phyloP scores from a whole-genome alignment of 2,329 filamentous ascomycete species.

The Cryphonectria carpinicola region DNA sequence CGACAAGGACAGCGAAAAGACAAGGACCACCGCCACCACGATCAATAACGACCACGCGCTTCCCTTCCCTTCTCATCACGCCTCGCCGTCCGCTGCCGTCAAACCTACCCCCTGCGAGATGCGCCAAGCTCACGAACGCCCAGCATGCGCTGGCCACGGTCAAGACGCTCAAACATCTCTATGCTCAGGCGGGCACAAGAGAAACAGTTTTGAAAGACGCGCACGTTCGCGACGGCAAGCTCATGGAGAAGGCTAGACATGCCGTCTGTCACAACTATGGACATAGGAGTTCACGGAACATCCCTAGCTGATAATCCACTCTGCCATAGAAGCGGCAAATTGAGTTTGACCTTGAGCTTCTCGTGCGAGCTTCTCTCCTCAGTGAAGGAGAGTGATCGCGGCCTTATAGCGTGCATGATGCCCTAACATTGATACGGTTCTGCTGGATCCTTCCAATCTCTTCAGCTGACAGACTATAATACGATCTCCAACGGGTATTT shows the following conservation, averaged over 20 bases:
- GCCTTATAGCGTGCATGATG: neutral
- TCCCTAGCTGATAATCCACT: neutral
- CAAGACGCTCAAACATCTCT: neutral
- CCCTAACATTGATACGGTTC: too few relatives aligned
- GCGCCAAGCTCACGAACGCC: slow-evolving; percentile 14
- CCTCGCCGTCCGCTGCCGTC: neutral
- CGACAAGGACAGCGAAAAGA: slow-evolving; percentile 1
- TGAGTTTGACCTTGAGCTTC: neutral
- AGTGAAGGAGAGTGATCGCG: neutral
- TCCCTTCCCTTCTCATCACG: neutral
- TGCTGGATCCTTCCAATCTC: neutral
- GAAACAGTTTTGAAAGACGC: neutral
- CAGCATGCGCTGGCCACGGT: neutral
- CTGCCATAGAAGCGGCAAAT: neutral
- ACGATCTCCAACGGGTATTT: neutral
- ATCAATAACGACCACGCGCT: neutral
- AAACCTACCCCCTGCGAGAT: slow-evolving; percentile 4
- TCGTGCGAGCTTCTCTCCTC: neutral
- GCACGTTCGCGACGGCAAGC: neutral
- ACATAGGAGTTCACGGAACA: neutral
- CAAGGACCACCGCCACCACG: neutral
- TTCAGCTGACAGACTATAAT: neutral
- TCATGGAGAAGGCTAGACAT: slow-evolving; percentile 14
- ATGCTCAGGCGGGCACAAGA: slow-evolving; percentile 9
- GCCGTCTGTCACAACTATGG: neutral